A percentile compares a stretch with the other conserved stretches of the same genome.
Conservation (phyloP, 2,329 filamentous ascomycete genomes). For the Diaporthe sp. region DNA sequence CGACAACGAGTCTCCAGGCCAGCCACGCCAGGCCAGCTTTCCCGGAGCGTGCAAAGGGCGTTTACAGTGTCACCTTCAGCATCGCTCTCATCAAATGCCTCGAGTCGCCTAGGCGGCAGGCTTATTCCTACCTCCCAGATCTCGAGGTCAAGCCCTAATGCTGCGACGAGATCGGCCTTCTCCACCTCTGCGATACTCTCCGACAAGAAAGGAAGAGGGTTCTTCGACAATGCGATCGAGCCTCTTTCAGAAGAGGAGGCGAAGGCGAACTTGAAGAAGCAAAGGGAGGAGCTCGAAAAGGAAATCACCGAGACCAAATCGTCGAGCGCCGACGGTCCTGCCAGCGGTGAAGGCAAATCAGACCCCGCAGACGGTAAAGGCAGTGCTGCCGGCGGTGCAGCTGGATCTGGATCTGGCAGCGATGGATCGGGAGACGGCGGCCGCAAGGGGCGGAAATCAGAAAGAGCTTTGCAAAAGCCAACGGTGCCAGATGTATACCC, state of each 20-base stretch:
- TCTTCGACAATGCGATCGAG: slow-evolving; percentile 64
- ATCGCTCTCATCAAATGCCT: slow-evolving; percentile 31
- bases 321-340: slow-evolving; percentile 54
- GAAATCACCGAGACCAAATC: slow-evolving; percentile 62
- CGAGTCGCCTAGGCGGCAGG: slow-evolving; percentile 23
- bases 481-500: slow-evolving; percentile 95
- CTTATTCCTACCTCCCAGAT: slow-evolving; percentile 3
- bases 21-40: slow-evolving; percentile 32
- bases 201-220: slow-evolving; percentile 60
- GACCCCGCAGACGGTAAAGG: slow-evolving; percentile 67
- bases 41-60: slow-evolving; percentile 28
- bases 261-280: slow-evolving; percentile 63
- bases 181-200: slow-evolving; percentile 52
- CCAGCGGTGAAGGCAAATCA: slow-evolving; percentile 53
- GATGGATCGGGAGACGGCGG: slow-evolving; percentile 74
- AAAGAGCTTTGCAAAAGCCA: slow-evolving; percentile 86
- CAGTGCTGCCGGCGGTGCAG: slow-evolving; percentile 66
- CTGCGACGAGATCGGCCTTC: slow-evolving; percentile 47
- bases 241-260: slow-evolving; percentile 66
- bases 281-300: slow-evolving; percentile 59
- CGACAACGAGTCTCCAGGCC: slow-evolving; percentile 40
- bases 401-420: slow-evolving; percentile 56
- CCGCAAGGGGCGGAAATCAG: slow-evolving; percentile 80
- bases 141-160: slow-evolving; percentile 25
- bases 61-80: slow-evolving; percentile 30